These are phyloP conservation scores for Fragilariopsis cylindrus DNA, from an alignment of 108 stramenopile genomes.

Conservation along the genomic window DNA sequence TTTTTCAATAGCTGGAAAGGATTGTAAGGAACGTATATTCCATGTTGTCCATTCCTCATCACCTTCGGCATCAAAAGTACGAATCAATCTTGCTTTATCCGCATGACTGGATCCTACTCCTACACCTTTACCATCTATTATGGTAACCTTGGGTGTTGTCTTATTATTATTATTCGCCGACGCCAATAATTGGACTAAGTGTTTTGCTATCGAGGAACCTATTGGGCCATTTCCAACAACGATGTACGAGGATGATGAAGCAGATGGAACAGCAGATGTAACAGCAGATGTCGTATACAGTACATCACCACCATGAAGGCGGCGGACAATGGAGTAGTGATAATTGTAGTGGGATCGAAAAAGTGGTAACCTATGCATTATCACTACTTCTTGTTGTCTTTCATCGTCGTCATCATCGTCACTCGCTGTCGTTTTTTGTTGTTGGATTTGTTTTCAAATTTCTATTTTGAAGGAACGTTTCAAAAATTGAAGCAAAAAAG, in stretches of 20 bases:
- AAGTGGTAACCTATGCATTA: too few relatives aligned
- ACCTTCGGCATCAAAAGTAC: conserved; percentile 13
- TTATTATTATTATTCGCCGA: not conserved
- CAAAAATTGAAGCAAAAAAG: too few relatives aligned
- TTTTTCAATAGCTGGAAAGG: not conserved
- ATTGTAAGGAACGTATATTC: not conserved
- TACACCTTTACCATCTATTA: not conserved
- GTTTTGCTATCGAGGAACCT: conserved; percentile 5
- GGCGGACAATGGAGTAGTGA: too few relatives aligned
- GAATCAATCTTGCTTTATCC: not conserved
- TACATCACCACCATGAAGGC: too few relatives aligned
- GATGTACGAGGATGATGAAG: not conserved
- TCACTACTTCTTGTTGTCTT: too few relatives aligned
- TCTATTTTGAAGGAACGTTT: too few relatives aligned
- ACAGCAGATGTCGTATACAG: not conserved
- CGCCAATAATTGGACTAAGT: not conserved
- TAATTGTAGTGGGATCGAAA: too few relatives aligned
- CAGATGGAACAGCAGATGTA: not conserved
- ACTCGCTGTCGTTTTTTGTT: too few relatives aligned
- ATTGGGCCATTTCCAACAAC: conserved; percentile 10
- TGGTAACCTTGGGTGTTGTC: not conserved
- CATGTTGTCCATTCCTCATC: not conserved
- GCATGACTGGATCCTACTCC: conserved; percentile 12
- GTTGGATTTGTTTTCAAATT: too few relatives aligned
- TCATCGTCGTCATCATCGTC: too few relatives aligned